Percentiles rank a stretch among this genome's conserved stretches.
phyloP scores from a whole-genome alignment of 345 rosid genomes.

The Pelargonium nanum region DNA sequence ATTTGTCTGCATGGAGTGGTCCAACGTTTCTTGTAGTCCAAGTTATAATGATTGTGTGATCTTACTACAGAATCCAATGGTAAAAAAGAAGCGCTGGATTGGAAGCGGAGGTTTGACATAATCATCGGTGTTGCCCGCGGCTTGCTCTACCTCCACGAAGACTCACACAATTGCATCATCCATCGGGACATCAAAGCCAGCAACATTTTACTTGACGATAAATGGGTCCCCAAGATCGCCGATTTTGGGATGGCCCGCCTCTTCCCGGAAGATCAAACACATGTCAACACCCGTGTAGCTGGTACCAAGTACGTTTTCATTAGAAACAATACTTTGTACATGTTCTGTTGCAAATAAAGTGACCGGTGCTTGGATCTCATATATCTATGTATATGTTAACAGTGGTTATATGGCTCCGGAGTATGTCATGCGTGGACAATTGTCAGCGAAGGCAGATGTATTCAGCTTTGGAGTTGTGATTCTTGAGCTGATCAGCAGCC shows the following conservation, averaged over 20 bases:
- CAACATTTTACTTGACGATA: constrained; percentile 80
- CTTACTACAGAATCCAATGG: constrained; percentile 33
- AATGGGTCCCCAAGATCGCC: constrained; percentile 94
- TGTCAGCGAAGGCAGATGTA: constrained; percentile 81
- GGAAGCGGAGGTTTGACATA: constrained; percentile 74
- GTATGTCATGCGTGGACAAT: constrained; percentile 69
- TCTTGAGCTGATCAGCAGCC: constrained; percentile 76
- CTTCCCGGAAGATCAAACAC: constrained; percentile 80
- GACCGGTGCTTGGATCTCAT: neutral
- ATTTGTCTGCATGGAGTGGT: neutral
- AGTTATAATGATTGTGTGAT: constrained; percentile 3
- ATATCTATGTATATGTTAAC: constrained; percentile 14
- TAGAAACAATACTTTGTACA: neutral
- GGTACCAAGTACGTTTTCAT: constrained; percentile 76
- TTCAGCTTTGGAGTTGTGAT: constrained; percentile 96
- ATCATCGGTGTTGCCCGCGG: constrained; percentile 77
- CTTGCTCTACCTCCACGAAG: constrained; percentile 88
- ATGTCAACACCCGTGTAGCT: constrained; percentile 81
- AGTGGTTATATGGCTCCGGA: constrained; percentile 99
- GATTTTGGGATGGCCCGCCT: constrained; percentile 99
- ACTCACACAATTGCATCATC: constrained; percentile 68
- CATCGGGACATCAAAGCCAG: constrained; percentile 97
- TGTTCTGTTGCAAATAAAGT: neutral
- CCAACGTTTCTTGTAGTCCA: neutral
- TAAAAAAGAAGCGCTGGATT: constrained; percentile 45